phyloP scores from a whole-genome alignment of 73 alveolate species.

The Symbiodinium pilosum region DNA sequence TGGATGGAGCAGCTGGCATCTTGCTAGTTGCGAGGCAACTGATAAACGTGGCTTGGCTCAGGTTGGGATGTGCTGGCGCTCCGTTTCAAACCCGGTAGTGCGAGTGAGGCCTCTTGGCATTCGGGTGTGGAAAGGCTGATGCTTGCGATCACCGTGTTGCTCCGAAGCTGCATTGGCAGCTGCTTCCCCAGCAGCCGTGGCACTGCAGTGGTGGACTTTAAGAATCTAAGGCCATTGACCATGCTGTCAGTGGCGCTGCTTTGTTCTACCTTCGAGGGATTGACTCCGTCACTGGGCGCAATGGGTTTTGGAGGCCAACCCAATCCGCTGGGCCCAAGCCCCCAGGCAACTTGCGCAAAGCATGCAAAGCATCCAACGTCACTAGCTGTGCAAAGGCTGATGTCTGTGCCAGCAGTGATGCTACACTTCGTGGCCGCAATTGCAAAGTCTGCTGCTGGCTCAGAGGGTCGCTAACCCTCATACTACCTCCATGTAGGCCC shows the following conservation, averaged over 20 bases:
- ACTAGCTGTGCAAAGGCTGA: background rate
- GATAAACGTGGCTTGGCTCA: background rate
- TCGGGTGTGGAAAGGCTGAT: background rate
- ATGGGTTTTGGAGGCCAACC: background rate
- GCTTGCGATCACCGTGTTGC: background rate
- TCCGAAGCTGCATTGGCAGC: background rate
- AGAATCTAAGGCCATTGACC: slow-evolving; percentile 10
- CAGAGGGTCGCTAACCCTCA: background rate
- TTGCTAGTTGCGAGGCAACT: background rate
- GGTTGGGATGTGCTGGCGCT: too few species aligned
- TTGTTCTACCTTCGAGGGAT: background rate
- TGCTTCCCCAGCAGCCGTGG: background rate
- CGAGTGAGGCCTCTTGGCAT: background rate
- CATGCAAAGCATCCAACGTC: too few species aligned
- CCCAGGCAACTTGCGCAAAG: too few species aligned
- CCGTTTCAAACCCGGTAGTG: too few species aligned
- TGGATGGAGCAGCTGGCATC: background rate
- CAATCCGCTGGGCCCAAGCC: too few species aligned
- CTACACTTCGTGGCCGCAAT: background rate
- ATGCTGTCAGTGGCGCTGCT: slow-evolving; percentile 26
- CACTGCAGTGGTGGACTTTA: too few species aligned
- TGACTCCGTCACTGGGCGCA: background rate
- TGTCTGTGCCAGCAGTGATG: slow-evolving; percentile 16
- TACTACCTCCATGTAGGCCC: too few species aligned
- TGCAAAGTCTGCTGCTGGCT: background rate